phyloP scores from a whole-genome alignment of 345 rosid genomes.

The Eucalyptus caleyi region DNA sequence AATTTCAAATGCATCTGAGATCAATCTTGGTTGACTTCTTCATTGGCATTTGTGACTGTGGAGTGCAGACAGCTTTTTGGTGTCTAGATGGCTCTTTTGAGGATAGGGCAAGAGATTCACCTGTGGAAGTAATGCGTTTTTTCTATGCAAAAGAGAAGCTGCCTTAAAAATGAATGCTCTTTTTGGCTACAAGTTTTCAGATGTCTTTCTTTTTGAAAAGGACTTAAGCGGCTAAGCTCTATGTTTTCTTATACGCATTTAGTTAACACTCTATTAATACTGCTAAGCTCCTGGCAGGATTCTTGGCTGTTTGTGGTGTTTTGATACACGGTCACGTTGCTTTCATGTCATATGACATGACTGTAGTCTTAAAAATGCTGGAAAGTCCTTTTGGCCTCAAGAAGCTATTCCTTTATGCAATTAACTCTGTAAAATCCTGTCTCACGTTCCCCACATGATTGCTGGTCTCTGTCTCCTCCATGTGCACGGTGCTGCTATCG shows the following conservation, averaged over 20 bases:
- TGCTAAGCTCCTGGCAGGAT: too few relatives aligned
- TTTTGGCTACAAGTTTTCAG: constrained; percentile 12
- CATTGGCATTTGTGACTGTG: background rate
- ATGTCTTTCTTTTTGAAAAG: constrained; percentile 12
- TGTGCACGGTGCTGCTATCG: background rate
- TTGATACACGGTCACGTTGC: too few relatives aligned
- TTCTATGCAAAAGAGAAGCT: background rate
- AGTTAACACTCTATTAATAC: too few relatives aligned
- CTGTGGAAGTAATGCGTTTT: background rate
- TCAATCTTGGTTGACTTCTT: background rate
- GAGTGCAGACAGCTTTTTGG: background rate
- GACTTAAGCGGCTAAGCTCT: background rate
- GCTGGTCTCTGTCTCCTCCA: background rate
- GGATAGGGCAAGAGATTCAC: background rate
- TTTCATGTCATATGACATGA: constrained; percentile 23
- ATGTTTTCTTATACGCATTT: too few relatives aligned
- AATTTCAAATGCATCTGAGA: constrained; percentile 1
- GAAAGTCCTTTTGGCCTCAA: background rate
- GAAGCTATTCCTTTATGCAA: background rate
- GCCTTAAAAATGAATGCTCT: constrained; percentile 8
- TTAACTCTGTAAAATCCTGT: background rate
- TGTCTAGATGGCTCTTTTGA: background rate
- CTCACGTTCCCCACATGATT: background rate
- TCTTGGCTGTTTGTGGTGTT: too few relatives aligned
- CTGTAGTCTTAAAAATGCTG: constrained; percentile 5